These are phyloP conservation scores for Lodderomyces metapsilosis DNA, from an alignment of 1,139 yeast genomes.

Conservation along the genomic window DNA sequence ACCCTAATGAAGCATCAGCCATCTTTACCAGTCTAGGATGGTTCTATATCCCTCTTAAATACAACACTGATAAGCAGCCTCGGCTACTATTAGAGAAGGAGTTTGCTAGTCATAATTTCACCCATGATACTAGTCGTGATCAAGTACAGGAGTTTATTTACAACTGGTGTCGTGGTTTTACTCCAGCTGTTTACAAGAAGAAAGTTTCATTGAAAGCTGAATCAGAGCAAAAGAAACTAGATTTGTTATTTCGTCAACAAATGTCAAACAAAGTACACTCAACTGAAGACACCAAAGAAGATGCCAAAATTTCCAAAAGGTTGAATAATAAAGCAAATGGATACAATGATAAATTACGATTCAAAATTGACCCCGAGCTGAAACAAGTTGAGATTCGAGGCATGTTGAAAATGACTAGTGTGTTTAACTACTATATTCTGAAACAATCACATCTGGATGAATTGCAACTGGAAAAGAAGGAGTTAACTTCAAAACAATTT, in stretches of 20 bases:
- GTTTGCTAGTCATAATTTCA: slow-evolving; percentile 2
- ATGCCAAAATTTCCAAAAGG: neutral
- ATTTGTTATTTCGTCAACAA: slow-evolving; percentile 1
- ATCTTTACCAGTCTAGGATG: slow-evolving; percentile 31
- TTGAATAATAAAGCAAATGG: neutral
- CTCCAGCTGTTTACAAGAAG: neutral
- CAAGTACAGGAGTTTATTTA: slow-evolving; percentile 6
- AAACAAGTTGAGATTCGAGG: slow-evolving; percentile 3
- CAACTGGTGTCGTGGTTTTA: slow-evolving; percentile 6
- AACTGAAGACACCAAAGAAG: neutral
- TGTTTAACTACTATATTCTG: neutral
- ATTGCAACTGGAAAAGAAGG: neutral
- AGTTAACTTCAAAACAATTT: neutral
- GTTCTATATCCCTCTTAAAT: slow-evolving; percentile 25
- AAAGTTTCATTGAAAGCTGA: neutral
- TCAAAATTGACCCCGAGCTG: neutral
- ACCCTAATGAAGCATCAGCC: slow-evolving; percentile 21
- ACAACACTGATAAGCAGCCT: slow-evolving; percentile 15
- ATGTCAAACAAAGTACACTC: neutral
- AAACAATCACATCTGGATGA: neutral
- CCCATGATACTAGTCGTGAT: neutral
- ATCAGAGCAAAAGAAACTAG: neutral
- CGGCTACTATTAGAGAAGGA: slow-evolving; percentile 10
- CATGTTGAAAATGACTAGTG: neutral
- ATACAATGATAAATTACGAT: neutral